phyloP scores from a whole-genome alignment of 1,139 yeast species.

The Lodderomyces parapsilosis region DNA sequence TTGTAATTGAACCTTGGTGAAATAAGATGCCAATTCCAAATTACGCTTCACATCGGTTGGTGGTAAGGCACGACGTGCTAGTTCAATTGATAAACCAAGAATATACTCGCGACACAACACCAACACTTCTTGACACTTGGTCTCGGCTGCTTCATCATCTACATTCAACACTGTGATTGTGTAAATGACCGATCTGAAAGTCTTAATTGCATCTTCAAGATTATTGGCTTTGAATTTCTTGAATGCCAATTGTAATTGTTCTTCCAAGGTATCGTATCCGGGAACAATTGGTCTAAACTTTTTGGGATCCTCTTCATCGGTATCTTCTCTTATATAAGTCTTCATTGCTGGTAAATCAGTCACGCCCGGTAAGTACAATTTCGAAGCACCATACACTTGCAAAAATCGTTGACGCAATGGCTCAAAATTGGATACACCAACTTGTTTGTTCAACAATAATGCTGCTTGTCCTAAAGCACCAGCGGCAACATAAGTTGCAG shows the following conservation, averaged over 20 bases:
- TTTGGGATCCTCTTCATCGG: constrained; percentile 56
- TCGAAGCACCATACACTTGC: constrained; percentile 79
- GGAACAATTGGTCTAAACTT: constrained; percentile 67
- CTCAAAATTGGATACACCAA: constrained; percentile 81
- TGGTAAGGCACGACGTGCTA: constrained; percentile 79
- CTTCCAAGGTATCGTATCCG: constrained; percentile 69
- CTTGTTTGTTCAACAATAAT: constrained; percentile 82
- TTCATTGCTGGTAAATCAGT: constrained; percentile 69
- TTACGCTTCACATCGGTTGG: constrained; percentile 75
- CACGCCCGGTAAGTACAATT: constrained; percentile 71
- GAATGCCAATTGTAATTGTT: constrained; percentile 72
- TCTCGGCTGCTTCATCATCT: constrained; percentile 69
- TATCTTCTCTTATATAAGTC: constrained; percentile 64
- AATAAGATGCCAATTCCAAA: constrained; percentile 92
- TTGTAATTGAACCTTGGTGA: constrained; percentile 80
- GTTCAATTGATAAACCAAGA: constrained; percentile 85
- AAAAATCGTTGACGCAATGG: constrained; percentile 82
- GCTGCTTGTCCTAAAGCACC: constrained; percentile 98
- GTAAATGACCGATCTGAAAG: constrained; percentile 79
- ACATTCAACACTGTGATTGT: constrained; percentile 73
- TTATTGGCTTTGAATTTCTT: constrained; percentile 80
- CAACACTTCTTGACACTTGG: constrained; percentile 70
- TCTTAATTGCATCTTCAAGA: constrained; percentile 72
- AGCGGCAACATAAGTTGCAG: constrained; percentile 93
- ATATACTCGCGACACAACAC: constrained; percentile 85